Conservation (phyloP, 1,139 yeast species). For the Zygoascus hellenicus region DNA sequence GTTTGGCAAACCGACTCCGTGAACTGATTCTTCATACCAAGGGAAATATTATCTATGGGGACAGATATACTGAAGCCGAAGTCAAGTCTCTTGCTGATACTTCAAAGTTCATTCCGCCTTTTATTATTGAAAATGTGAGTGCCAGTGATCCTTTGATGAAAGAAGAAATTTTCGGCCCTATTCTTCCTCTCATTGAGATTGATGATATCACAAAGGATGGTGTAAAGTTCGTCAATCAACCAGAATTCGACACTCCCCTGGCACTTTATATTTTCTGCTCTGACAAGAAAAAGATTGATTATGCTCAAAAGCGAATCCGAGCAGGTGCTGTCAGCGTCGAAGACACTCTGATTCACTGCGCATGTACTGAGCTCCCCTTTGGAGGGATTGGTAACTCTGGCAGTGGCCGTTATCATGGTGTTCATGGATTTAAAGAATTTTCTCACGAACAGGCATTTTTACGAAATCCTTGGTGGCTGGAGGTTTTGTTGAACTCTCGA, state of each 20-base stretch:
- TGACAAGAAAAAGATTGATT: slow-evolving; percentile 46
- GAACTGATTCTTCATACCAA: slow-evolving; percentile 46
- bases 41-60: slow-evolving; percentile 43
- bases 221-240: slow-evolving; percentile 41
- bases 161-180: slow-evolving; percentile 79
- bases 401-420: slow-evolving; percentile 65
- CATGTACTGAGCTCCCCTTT: slow-evolving; percentile 69
- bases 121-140: slow-evolving; percentile 51
- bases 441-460: slow-evolving; percentile 70
- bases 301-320: slow-evolving; percentile 50
- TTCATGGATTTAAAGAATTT: slow-evolving; percentile 63
- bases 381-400: slow-evolving; percentile 93
- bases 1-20: slow-evolving; percentile 50
- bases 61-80: neutral
- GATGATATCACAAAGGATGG: slow-evolving; percentile 43
- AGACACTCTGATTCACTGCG: slow-evolving; percentile 71
- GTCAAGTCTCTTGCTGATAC: slow-evolving; percentile 3
- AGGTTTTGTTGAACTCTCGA: slow-evolving; percentile 50
- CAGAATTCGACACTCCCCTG: slow-evolving; percentile 75
- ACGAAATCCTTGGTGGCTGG: slow-evolving; percentile 64
- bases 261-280: slow-evolving; percentile 72
- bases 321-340: slow-evolving; percentile 73
- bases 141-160: slow-evolving; percentile 70
- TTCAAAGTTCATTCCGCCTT: slow-evolving; percentile 62
- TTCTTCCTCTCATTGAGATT: slow-evolving; percentile 67